Base-by-base conservation (phyloP, 176 grass and related monocot species). In the Alopecurus myosuroides region DNA sequence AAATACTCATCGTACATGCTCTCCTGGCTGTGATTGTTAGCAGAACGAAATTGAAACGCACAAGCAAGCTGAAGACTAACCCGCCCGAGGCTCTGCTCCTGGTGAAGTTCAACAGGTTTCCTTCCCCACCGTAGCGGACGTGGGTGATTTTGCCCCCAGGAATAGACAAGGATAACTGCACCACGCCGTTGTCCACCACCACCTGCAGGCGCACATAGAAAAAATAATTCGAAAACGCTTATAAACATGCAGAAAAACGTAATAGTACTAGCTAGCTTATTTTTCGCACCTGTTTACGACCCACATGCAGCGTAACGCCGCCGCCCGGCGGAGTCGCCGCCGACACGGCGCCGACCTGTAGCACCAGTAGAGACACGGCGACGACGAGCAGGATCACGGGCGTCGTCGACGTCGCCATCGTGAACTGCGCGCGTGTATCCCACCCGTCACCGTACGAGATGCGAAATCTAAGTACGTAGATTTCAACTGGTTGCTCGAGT, bases 171-270 rank as follows among this genome's bases (percentile, higher is more conserved):
- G 84, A 77, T 49, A 98, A 76, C 88, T 93, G 86, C 51, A 97
- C 78, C 51, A 97, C 31, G 11, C 92, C 92, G 64, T 97, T 97
- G 77, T 89, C 88, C 48, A 97, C 88, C 4, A 93, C 6, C 49
- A 97, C 88, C n/a, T n/a, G n/a, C n/a, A n/a, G n/a, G n/a, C n/a
- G n/a, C n/a, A n/a, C n/a, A n/a, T n/a, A n/a, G n/a, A n/a, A n/a
- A n/a, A n/a, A n/a, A n/a, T n/a, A n/a, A n/a, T n/a, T n/a, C n/a
- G n/a, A n/a, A n/a, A n/a, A n/a, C n/a, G n/a, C n/a, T n/a, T n/a
- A n/a, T n/a, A n/a, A n/a, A n/a, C n/a, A n/a, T n/a, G n/a, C n/a
- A n/a, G n/a, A n/a, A n/a, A n/a, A n/a, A n/a, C n/a, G n/a, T n/a
- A n/a, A n/a, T n/a, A n/a, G n/a, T n/a, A n/a, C n/a, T n/a, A n/a